A percentile compares a stretch with the other conserved stretches of the same genome.
These are phyloP conservation scores for Thielaviopsis punctulata DNA, from an alignment of 2,329 filamentous ascomycete genomes.

Conservation along the genomic window DNA sequence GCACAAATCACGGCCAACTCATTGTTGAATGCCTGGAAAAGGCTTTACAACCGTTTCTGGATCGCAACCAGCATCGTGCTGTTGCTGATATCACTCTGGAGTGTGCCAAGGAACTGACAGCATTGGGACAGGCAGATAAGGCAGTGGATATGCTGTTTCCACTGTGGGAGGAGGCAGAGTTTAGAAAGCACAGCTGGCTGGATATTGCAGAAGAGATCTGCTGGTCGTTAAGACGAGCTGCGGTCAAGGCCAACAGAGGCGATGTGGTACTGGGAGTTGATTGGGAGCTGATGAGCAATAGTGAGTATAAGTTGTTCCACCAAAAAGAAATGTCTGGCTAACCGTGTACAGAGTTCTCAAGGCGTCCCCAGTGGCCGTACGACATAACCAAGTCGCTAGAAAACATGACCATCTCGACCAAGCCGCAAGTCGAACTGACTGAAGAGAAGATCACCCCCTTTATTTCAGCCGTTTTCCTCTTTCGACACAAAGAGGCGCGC, in stretches of 20 bases:
- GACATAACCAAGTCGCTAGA: conserved; percentile 41
- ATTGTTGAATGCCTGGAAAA: conserved; percentile 35
- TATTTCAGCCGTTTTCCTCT: conserved; percentile 37
- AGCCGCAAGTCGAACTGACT: conserved; percentile 32
- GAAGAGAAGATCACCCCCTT: conserved; percentile 37
- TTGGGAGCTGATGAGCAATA: conserved; percentile 44
- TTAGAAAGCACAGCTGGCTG: conserved; percentile 42
- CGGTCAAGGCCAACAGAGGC: conserved; percentile 31
- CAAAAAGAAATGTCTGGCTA: conserved; percentile 1
- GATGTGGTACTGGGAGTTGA: conserved; percentile 43
- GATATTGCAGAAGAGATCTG: conserved; percentile 41
- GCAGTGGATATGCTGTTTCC: conserved; percentile 36
- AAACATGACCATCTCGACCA: conserved; percentile 26
- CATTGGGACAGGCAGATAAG: conserved; percentile 32
- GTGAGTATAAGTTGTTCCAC: conserved; percentile 23
- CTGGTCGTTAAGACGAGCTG: conserved; percentile 43
- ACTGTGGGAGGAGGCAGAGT: conserved; percentile 39
- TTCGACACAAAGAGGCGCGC: conserved; percentile 39
- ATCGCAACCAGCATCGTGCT: conserved; percentile 33
- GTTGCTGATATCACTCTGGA: conserved; percentile 40
- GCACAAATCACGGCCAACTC: conserved; percentile 37
- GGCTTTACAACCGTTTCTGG: conserved; percentile 36
- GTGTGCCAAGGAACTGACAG: conserved; percentile 37
- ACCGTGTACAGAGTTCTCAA: conserved; percentile 30
- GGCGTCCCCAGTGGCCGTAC: conserved; percentile 41